Conservation (phyloP, 495 filamentous ascomycete species). For the Lophium mytilinum region DNA sequence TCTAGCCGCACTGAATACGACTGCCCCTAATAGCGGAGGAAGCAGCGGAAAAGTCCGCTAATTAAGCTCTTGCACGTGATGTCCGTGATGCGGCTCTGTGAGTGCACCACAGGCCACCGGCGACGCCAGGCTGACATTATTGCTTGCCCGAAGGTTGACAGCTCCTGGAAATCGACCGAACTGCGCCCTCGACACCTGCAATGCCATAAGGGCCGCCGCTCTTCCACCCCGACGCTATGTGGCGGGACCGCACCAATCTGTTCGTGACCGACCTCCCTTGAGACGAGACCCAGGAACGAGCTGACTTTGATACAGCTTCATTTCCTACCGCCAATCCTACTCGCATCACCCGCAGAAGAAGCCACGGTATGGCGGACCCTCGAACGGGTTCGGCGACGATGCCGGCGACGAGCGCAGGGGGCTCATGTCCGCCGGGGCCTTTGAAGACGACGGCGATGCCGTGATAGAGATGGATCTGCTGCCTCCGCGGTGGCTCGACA, state of each 20-base stretch:
- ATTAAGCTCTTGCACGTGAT: too few species aligned
- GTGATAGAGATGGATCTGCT: conserved; percentile 98
- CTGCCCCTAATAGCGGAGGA: too few species aligned
- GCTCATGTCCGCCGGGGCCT: conserved; percentile 69
- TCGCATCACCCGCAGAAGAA: conserved; percentile 88
- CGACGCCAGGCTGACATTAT: too few species aligned
- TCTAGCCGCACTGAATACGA: too few species aligned
- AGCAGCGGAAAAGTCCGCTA: too few species aligned
- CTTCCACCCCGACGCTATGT: conserved; percentile 52
- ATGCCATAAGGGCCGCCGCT: conserved; percentile 18
- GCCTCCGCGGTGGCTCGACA: conserved; percentile 90
- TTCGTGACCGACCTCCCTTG: conserved; percentile 37
- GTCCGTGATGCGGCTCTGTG: too few species aligned
- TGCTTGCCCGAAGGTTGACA: too few species aligned
- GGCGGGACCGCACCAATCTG: conserved; percentile 98
- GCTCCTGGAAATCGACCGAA: not conserved
- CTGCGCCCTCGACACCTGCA: not conserved
- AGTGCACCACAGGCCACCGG: too few species aligned
- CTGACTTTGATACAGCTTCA: conserved; percentile 56
- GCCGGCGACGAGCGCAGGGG: conserved; percentile 71
- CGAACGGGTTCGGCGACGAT: conserved; percentile 66
- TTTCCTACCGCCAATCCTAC: conserved; percentile 98
- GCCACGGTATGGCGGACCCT: conserved; percentile 55
- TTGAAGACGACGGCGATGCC: conserved; percentile 82
- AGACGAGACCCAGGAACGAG: not conserved